phyloP scores from a whole-genome alignment of 2,329 filamentous ascomycete genomes.

The Stagonosporopsis rhizophila region DNA sequence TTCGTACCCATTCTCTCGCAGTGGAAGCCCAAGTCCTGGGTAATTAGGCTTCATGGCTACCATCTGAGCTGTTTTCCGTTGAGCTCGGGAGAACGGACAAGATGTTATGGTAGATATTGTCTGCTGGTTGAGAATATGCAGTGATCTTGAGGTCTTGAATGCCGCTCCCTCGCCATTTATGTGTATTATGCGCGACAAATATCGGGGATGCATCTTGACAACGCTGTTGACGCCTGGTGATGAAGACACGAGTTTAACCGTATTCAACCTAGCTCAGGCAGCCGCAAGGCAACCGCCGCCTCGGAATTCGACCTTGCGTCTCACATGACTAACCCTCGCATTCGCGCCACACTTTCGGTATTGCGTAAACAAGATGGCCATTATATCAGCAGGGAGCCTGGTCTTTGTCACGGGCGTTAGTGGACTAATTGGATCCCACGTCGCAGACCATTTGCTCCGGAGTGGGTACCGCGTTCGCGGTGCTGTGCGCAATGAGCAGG shows the following conservation, averaged over 20 bases:
- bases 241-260: not conserved
- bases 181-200: not conserved
- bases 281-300: not conserved
- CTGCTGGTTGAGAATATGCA: not conserved
- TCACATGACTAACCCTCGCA: not conserved
- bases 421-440: conserved; percentile 42
- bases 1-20: conserved; percentile 8
- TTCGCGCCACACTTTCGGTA: not conserved
- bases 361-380: not conserved
- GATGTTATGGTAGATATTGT: not conserved
- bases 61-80: not conserved
- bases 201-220: not conserved
- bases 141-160: not conserved
- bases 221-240: not conserved
- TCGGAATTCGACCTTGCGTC: not conserved
- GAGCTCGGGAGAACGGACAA: not conserved
- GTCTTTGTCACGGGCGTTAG: conserved; percentile 44
- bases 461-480: conserved; percentile 44
- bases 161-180: not conserved
- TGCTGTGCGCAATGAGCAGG: conserved; percentile 30
- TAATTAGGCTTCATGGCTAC: conserved; percentile 7
- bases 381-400: conserved; percentile 26
- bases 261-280: not conserved
- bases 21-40: conserved; percentile 29
- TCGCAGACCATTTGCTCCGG: conserved; percentile 41